Conservation (phyloP, 805 yeast species). For the Myxozyma neglecta region DNA sequence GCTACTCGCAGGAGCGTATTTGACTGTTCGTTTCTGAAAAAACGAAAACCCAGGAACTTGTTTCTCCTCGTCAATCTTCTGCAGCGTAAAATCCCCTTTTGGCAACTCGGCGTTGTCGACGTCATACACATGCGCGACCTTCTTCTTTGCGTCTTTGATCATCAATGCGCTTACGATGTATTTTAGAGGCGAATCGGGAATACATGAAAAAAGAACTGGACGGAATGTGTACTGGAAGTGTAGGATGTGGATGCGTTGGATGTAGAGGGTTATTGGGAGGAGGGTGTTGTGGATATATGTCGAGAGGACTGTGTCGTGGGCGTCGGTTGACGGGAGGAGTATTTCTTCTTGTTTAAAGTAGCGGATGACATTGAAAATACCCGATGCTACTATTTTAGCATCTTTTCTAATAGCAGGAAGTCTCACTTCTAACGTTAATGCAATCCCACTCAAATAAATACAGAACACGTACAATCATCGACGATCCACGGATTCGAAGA, state of each 20-base stretch:
- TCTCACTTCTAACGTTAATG: not conserved
- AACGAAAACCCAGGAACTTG: constrained; percentile 20
- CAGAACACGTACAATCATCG: constrained; percentile 11
- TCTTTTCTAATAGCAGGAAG: constrained; percentile 28
- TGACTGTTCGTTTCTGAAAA: constrained; percentile 13
- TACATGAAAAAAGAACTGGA: constrained; percentile 23
- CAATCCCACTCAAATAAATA: not conserved
- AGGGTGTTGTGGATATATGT: constrained; percentile 22
- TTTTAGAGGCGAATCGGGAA: constrained; percentile 9
- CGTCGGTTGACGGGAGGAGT: constrained; percentile 11
- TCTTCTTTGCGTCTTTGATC: constrained; percentile 17
- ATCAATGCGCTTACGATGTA: constrained; percentile 22
- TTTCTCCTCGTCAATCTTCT: not conserved
- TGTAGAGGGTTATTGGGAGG: constrained; percentile 28
- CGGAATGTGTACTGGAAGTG: constrained; percentile 29
- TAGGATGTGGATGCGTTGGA: constrained; percentile 30
- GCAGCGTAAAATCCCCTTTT: not conserved
- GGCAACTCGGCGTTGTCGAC: constrained; percentile 9
- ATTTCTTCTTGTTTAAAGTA: constrained; percentile 17
- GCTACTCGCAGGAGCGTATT: not conserved
- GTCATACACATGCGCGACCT: constrained; percentile 20
- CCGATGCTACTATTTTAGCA: constrained; percentile 22
- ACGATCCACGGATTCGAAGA: constrained; percentile 28
- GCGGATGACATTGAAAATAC: constrained; percentile 29
- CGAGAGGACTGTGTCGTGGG: constrained; percentile 20